Conservation (phyloP, 352 stramenopile species). For the Phytophthora lateralis region DNA sequence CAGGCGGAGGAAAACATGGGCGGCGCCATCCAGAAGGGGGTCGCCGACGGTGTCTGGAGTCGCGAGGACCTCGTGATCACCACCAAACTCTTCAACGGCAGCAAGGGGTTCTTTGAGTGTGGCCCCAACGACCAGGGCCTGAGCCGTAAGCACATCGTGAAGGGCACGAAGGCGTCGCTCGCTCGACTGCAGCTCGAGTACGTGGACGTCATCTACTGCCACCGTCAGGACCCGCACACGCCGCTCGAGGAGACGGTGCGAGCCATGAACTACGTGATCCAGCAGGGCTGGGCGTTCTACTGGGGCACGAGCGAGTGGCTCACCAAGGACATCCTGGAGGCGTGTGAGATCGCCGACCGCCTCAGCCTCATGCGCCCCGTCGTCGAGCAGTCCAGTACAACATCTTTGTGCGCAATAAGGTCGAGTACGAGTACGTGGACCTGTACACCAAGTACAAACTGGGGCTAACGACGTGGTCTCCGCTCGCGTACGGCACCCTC, state of each 20-base stretch:
- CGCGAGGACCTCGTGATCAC: not conserved
- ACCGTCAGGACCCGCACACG: not conserved
- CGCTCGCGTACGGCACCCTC: not conserved
- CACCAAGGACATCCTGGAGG: not conserved
- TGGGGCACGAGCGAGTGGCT: not conserved
- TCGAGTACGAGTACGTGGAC: not conserved
- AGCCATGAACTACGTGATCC: too few species aligned
- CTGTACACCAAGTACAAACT: not conserved
- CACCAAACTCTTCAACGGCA: not conserved
- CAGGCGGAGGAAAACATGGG: not conserved
- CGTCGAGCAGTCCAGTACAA: not conserved
- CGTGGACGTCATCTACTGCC: not conserved
- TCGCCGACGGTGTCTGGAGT: not conserved
- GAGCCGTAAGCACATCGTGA: not conserved
- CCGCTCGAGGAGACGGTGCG: not conserved
- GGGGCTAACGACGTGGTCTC: not conserved
- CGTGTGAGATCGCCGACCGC: not conserved
- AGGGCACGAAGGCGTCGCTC: not conserved
- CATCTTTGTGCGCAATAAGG: not conserved
- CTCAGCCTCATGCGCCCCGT: not conserved
- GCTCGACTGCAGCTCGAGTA: not conserved
- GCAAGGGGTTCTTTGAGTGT: not conserved
- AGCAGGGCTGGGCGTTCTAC: too few species aligned
- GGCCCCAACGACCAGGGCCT: not conserved
- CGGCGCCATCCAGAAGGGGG: not conserved